Conservation (phyloP, 306 rosid species). For the Glycine tomentella region DNA sequence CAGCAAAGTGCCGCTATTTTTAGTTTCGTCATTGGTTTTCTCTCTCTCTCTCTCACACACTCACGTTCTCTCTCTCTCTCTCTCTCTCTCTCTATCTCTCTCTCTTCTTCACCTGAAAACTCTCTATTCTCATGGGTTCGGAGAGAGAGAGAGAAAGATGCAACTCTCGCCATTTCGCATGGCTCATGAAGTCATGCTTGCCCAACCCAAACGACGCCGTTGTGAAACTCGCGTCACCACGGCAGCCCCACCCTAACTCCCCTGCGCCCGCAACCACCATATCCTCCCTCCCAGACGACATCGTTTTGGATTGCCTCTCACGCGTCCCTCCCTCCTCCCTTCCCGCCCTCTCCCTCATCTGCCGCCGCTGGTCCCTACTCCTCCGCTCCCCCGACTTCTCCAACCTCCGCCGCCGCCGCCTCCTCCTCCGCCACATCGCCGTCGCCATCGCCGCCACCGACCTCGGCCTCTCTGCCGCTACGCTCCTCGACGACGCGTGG, state of each 20-base stretch:
- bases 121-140: conserved; percentile 30
- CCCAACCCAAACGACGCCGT: conserved; percentile 54
- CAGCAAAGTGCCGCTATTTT: too few species aligned
- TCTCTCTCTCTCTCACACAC: not conserved
- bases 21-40: too few species aligned
- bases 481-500: conserved; percentile 54
- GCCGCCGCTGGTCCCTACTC: conserved; percentile 68
- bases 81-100: not conserved
- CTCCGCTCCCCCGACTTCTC: conserved; percentile 62
- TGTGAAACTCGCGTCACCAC: not conserved
- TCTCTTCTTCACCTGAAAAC: not conserved
- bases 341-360: conserved; percentile 60
- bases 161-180: conserved; percentile 80
- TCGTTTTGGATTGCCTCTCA: conserved; percentile 66
- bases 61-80: not conserved
- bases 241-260: not conserved
- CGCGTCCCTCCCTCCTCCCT: conserved; percentile 61
- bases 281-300: conserved; percentile 73
- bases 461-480: conserved; percentile 56
- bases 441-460: conserved; percentile 60
- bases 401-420: conserved; percentile 61
- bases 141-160: conserved; percentile 63
- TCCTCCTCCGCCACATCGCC: conserved; percentile 52
- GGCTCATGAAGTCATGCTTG: conserved; percentile 78
- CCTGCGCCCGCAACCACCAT: conserved; percentile 44